Evolutionary conservation across 306 rosid species (phyloP), one percentile per base, ranked within the genome.

Genomic region (Sphenostylis stenocarpa): DNA sequence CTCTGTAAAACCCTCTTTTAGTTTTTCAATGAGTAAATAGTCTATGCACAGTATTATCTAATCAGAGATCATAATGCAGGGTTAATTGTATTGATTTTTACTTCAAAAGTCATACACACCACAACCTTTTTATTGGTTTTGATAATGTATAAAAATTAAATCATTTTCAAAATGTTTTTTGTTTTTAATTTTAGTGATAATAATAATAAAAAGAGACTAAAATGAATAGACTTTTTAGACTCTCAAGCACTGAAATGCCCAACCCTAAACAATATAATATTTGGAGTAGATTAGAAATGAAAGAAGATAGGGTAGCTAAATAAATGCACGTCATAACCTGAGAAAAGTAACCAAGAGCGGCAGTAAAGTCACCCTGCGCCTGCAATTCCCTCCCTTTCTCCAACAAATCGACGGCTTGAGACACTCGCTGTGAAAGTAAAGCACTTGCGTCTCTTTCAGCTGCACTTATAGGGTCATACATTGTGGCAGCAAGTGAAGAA

Each of bases 341-440:
- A 63, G 97, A 84, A 39, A 88, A 92, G 82, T 80, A 88, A 13
- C 47, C 7, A 83, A 92, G 96, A 64, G 96, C 92, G 43, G 77
- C 91, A 72, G 48, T 62, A 24, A 88, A 92, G 82, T 92, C 92
- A 34, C 94, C 92, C 43, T 52, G 82, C 29, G 94, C 94, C 75
- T 89, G 94, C 71, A 86, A 86, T 39, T 87, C 94, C 62, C 88
- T 90, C 16, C 94, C 97, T 69, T 84, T 93, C 69, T 90, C 96
- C 84, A 90, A 83, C 85, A 90, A 82, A 16, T 85, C 89, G 74
- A 87, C 85, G 1, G 90, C 94, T 24, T 79, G 86, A 3, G 96
- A 83, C 26, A 89, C 80, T 85, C 94, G 86, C 13, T 36, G 80
- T 14, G 94, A 83, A 67, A 83, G 67, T 24, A 72, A 68, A 67